A percentile compares a stretch with the other conserved stretches of the same genome.
Evolutionary conservation across 2,329 filamentous ascomycete genomes (phyloP).

Genomic region (Decorospora gaudefroyi): DNA sequence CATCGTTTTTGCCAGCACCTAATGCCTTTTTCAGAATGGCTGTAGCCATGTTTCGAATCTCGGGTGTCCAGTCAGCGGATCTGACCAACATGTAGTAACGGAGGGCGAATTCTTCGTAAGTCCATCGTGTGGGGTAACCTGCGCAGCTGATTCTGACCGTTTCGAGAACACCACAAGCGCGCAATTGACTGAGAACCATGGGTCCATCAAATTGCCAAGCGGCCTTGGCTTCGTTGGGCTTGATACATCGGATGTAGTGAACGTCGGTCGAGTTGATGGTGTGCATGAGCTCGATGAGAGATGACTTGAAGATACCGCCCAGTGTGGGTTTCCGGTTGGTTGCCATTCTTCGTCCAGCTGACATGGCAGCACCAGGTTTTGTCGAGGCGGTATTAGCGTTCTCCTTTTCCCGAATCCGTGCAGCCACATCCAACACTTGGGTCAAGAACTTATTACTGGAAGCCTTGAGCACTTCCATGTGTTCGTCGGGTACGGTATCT

Average conservation of each 20-base stretch:
- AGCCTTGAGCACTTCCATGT: conserved; percentile 86
- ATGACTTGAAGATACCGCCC: conserved; percentile 98
- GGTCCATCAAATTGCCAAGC: conserved; percentile 98
- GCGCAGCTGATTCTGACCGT: conserved; percentile 97
- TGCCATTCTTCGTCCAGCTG: conserved; percentile 79
- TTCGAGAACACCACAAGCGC: conserved; percentile 97
- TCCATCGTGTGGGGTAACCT: conserved; percentile 97
- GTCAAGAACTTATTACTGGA: conserved; percentile 85
- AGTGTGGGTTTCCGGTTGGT: conserved; percentile 96
- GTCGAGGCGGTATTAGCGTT: conserved; percentile 65
- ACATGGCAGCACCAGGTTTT: conserved; percentile 66
- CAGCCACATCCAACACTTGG: conserved; percentile 82
- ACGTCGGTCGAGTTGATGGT: conserved; percentile 98
- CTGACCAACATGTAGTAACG: conserved; percentile 98
- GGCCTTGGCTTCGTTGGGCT: conserved; percentile 95
- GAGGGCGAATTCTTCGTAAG: conserved; percentile 96
- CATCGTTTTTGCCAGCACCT: conserved; percentile 63
- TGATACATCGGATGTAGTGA: conserved; percentile 98
- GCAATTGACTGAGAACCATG: conserved; percentile 96
- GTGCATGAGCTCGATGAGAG: conserved; percentile 94
- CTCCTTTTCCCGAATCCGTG: conserved; percentile 89
- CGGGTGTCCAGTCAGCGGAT: conserved; percentile 86
- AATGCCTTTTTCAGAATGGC: conserved; percentile 88
- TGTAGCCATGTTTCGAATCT: conserved; percentile 93
- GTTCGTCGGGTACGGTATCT: conserved; percentile 97